Base-by-base conservation (phyloP, 805 yeast species). In the Lipomyces sp. region DNA sequence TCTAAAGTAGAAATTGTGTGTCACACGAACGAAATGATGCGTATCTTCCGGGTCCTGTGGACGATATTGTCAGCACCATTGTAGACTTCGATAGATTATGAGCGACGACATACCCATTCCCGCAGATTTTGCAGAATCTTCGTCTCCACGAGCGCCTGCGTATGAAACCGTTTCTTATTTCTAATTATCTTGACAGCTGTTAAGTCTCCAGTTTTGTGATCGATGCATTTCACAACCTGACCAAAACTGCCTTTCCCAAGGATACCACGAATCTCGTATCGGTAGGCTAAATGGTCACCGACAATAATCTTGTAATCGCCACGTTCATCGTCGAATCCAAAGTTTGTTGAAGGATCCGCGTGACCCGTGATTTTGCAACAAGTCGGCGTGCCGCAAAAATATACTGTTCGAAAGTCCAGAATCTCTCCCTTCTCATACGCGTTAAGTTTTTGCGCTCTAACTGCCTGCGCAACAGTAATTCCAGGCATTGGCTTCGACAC, bases 241-340 rank as follows among this genome's bases (percentile, higher is more conserved):
- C 97, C 97, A 79, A 91, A 91, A 54, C 93, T 86, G 6, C 97
- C 97, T 59, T 83, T 85, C 0, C 97, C 97, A 10, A 91, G 80
- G 0, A 80, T 76, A 1, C 80, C 76, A 29, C 84, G 60, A 3
- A 90, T 85, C 70, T 89, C 87, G 74, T 88, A 92, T 35, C 96
- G 78, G 75, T 87, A 91, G 62, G 88, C 88, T 54, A 91, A 84
- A 70, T 91, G 97, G 74, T 90, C 97, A 10, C 88, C 86, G 0
- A 75, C 74, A 0, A 80, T 72, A 0, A 85, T 80, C 4, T 79
- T 78, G 72, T 89, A 87, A 73, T 90, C 89, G 2, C 90, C 89
- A 11, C 83, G 78, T 10, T 76, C 75, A 73, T 90, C 95, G 74
- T 90, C 96, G 75, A 87, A 90, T 0, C 92, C 93, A 78, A 85